These are phyloP conservation scores for Dioscorea alata DNA, from an alignment of 106 monocot species.

Conservation along the genomic window DNA sequence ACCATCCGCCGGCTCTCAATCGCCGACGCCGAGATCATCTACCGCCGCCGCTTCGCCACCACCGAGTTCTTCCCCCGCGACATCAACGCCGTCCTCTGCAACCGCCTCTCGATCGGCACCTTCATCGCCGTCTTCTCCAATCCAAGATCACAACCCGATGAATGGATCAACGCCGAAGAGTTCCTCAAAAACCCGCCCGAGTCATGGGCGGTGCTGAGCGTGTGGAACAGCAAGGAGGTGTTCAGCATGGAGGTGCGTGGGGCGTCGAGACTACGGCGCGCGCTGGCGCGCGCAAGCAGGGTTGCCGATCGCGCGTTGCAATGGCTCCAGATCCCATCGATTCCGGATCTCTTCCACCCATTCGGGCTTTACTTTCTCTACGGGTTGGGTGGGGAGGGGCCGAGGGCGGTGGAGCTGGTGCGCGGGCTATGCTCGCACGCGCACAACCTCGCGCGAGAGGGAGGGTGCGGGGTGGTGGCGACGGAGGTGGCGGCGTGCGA, in stretches of 20 bases:
- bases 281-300: conserved; percentile 47
- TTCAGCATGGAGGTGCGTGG: conserved; percentile 71
- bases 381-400: conserved; percentile 69
- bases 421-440: conserved; percentile 37
- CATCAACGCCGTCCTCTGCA: conserved; percentile 48
- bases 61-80: conserved; percentile 71
- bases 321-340: conserved; percentile 64
- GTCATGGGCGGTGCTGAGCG: conserved; percentile 85
- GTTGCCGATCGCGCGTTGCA: conserved; percentile 54
- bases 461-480: conserved; percentile 57
- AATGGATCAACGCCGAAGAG: not conserved
- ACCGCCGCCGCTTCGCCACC: conserved; percentile 39
- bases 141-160: no score
- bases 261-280: conserved; percentile 22
- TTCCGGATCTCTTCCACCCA: conserved; percentile 87
- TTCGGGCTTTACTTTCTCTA: conserved; percentile 83
- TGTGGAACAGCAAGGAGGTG: conserved; percentile 75
- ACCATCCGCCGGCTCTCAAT: conserved; percentile 19
- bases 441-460: conserved; percentile 55
- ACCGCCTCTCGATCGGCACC: conserved; percentile 47
- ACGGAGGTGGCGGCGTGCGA: conserved; percentile 59
- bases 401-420: conserved; percentile 15
- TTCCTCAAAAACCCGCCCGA: conserved; percentile 38
- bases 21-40: conserved; percentile 37
- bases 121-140: conserved; percentile 30